Conservation (phyloP, 2,329 filamentous ascomycete genomes). For the Dothiorella sarmentorum region DNA sequence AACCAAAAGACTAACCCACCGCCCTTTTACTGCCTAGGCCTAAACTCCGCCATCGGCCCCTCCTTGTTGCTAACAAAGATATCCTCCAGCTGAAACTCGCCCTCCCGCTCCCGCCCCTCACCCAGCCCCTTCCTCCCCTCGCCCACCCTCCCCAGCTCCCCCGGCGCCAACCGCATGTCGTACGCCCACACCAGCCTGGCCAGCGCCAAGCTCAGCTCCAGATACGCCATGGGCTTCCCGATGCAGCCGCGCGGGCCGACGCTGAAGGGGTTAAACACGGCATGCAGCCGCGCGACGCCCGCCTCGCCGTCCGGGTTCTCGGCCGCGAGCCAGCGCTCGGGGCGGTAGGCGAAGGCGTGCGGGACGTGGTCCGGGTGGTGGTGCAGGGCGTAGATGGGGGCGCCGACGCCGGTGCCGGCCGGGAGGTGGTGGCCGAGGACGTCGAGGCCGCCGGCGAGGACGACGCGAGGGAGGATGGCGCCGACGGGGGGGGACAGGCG, state of each 20-base stretch:
- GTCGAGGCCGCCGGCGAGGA: conserved; percentile 33
- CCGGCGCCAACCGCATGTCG: conserved; percentile 44
- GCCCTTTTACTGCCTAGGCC: not conserved
- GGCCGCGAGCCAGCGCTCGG: conserved; percentile 17
- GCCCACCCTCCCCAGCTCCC: not conserved
- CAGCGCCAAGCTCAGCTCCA: conserved; percentile 62
- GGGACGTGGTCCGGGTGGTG: conserved; percentile 40
- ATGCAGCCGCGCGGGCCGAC: conserved; percentile 69
- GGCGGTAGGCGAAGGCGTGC: conserved; percentile 36
- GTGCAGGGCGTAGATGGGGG: conserved; percentile 40
- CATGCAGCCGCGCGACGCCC: not conserved
- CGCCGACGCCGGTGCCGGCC: conserved; percentile 38
- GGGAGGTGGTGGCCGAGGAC: conserved; percentile 29
- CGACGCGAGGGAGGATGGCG: conserved; percentile 35
- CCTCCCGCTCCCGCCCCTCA: not conserved
- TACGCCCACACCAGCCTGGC: conserved; percentile 61
- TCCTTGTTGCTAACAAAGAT: not conserved
- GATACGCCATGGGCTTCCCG: conserved; percentile 66
- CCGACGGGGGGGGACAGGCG: conserved; percentile 39
- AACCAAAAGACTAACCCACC: too few species aligned
- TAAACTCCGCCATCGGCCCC: conserved; percentile 4
- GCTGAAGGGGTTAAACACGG: conserved; percentile 67
- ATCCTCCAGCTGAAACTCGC: not conserved
- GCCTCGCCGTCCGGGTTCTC: not conserved
- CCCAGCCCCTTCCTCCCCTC: not conserved